Conservation (phyloP, 1,139 yeast species). For the Yamadazyma mexicana region DNA sequence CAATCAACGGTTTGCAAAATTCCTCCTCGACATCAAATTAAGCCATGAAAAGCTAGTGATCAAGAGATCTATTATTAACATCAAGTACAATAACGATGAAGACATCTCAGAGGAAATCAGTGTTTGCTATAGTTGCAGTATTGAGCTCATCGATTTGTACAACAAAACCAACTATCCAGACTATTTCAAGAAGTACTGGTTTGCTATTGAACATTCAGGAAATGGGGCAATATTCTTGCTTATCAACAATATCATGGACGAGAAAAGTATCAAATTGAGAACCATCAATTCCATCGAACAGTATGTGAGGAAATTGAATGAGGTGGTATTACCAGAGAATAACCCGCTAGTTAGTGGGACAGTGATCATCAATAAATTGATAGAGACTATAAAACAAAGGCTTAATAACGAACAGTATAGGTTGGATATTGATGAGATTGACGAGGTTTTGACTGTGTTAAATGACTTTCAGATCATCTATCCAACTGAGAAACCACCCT, state of each 20-base stretch:
- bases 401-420: constrained; percentile 7
- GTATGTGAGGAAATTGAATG: constrained; percentile 3
- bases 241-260: constrained; percentile 12
- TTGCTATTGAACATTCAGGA: constrained; percentile 13
- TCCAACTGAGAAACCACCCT: not conserved
- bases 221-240: constrained; percentile 15
- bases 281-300: constrained; percentile 7
- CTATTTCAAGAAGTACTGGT: constrained; percentile 16
- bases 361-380: constrained; percentile 6
- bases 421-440: constrained; percentile 10
- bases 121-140: constrained; percentile 7
- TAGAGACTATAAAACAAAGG: constrained; percentile 9
- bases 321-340: not conserved
- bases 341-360: constrained; percentile 8
- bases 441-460: constrained; percentile 4
- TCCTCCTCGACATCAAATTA: constrained; percentile 5
- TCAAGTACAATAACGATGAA: constrained; percentile 5
- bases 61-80: constrained; percentile 5
- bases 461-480: constrained; percentile 10
- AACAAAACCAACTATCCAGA: constrained; percentile 10
- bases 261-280: constrained; percentile 2
- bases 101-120: constrained; percentile 7
- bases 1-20: not conserved
- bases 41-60: constrained; percentile 11
- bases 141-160: constrained; percentile 10